Percentiles rank a stretch among this genome's conserved stretches.
These are phyloP conservation scores for Besnoitia besnoiti DNA, from an alignment of 169 alveolate genomes.

Conservation along the genomic window DNA sequence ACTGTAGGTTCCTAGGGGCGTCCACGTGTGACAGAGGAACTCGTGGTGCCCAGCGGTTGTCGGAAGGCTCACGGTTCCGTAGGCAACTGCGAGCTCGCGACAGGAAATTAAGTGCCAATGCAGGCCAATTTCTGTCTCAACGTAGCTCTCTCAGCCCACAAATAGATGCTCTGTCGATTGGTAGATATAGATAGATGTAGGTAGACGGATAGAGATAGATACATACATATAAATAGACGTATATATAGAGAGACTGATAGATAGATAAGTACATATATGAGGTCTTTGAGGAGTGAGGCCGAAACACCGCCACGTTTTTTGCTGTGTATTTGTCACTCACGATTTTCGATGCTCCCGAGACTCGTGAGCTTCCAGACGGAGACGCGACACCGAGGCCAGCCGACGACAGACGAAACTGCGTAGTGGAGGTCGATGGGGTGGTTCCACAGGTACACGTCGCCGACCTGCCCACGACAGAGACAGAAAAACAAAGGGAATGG, in stretches of 20 bases:
- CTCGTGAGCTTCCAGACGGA: conserved; percentile 66
- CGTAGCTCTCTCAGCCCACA: not conserved
- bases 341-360: conserved; percentile 37
- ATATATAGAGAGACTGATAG: too few species aligned
- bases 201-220: too few species aligned
- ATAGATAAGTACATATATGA: too few species aligned
- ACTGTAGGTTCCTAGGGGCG: conserved; percentile 48
- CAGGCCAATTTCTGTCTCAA: not conserved
- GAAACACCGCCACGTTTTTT: too few species aligned
- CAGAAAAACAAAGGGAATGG: too few species aligned
- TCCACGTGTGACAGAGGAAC: conserved; percentile 54
- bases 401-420: conserved; percentile 56
- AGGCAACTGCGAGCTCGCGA: conserved; percentile 41
- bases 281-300: too few species aligned
- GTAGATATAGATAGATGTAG: too few species aligned
- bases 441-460: conserved; percentile 61
- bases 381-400: conserved; percentile 67
- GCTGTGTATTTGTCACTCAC: too few species aligned
- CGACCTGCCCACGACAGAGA: not conserved
- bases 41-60: conserved; percentile 52
- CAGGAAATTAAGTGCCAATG: not conserved
- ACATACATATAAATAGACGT: too few species aligned
- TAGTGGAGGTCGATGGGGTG: conserved; percentile 72
- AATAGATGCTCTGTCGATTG: not conserved
- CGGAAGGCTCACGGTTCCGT: conserved; percentile 51